Evolutionary conservation across 108 stramenopile species (phyloP).

Genomic region (Cylindrotheca fusiformis): DNA sequence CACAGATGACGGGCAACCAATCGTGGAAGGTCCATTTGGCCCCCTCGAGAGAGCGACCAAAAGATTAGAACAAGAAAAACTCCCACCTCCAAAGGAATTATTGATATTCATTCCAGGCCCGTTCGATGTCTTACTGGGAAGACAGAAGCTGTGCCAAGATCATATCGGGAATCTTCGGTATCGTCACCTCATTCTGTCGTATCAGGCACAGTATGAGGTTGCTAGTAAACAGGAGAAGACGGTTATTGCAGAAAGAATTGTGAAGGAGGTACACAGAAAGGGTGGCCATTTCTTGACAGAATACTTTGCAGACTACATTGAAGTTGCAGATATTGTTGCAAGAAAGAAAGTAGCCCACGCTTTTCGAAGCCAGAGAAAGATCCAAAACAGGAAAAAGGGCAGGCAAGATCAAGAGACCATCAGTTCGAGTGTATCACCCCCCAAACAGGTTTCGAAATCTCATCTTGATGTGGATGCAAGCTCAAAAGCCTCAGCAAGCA

Average conservation of each 20-base stretch:
- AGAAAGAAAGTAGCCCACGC: conserved; percentile 15
- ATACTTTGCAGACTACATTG: background rate
- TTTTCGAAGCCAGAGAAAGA: conserved; percentile 5
- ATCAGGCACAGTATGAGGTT: conserved; percentile 1
- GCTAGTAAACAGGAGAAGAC: conserved; percentile 4
- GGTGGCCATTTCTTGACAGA: conserved; percentile 36
- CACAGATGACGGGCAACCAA: conserved; percentile 3
- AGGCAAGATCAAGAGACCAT: no score
- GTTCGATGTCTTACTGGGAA: conserved; percentile 12
- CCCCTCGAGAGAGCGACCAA: no score
- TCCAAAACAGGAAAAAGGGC: background rate
- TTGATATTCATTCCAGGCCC: conserved; percentile 4
- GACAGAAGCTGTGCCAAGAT: conserved; percentile 1
- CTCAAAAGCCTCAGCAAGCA: no score
- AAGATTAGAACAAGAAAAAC: background rate
- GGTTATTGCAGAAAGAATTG: conserved; percentile 11
- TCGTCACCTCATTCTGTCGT: background rate
- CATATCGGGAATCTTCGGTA: conserved; percentile 7
- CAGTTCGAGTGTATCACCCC: no score
- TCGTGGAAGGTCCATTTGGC: background rate
- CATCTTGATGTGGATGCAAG: no score
- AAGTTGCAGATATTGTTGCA: conserved; percentile 13
- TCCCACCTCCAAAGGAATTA: background rate
- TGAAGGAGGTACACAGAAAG: conserved; percentile 10
- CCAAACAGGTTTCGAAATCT: no score